Base-by-base conservation (phyloP, 768 basidiomycete species). In the Rhodotorula sphaerocarpa region DNA sequence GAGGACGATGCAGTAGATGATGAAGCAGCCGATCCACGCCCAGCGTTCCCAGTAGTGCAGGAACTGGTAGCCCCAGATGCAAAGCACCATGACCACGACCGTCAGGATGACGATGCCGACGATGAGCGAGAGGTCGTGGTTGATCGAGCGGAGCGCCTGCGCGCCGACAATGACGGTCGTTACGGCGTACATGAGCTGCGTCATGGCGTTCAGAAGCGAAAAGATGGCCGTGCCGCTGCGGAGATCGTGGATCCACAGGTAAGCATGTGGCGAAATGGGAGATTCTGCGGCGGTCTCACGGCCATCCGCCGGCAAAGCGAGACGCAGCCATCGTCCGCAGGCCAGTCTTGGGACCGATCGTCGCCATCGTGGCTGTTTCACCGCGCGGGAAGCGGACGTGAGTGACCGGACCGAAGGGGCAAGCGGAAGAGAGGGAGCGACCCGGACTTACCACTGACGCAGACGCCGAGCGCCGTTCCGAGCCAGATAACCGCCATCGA, bases 341-440 rank as follows among this genome's bases (percentile, higher is more conserved):
- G 16, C 82, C 82, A 2, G 80, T 82, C 63, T 73, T 71, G 0
- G 82, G 82, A 1, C 82, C 82, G 14, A 83, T 74, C 11, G 78
- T 81, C 23, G 82, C 80, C 48, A 82, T 79, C 67, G 82, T 81
- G 3, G 80, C 79, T 0, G 79, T n/a, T n/a, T n/a, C n/a, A n/a
- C n/a, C n/a, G n/a, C n/a, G n/a, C n/a, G n/a, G n/a, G n/a, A n/a
- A n/a, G n/a, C n/a, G n/a, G n/a, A n/a, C n/a, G n/a, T n/a, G n/a
- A n/a, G n/a, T n/a, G n/a, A n/a, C n/a, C n/a, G n/a, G n/a, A n/a
- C n/a, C 16, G 36, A 39, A 16, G 10, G 36, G 36, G 36, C 36
- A 16, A 39, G 16, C 16, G 16, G 10, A 39, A 39, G 36, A 9
- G 16, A 39, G 36, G 16, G 9, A 9, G 36, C 10, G 9, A 10